Percentiles rank a stretch among this genome's conserved stretches.
phyloP scores from a whole-genome alignment of 1,284 basidiomycete genomes.

The Calocybe gambosa region DNA sequence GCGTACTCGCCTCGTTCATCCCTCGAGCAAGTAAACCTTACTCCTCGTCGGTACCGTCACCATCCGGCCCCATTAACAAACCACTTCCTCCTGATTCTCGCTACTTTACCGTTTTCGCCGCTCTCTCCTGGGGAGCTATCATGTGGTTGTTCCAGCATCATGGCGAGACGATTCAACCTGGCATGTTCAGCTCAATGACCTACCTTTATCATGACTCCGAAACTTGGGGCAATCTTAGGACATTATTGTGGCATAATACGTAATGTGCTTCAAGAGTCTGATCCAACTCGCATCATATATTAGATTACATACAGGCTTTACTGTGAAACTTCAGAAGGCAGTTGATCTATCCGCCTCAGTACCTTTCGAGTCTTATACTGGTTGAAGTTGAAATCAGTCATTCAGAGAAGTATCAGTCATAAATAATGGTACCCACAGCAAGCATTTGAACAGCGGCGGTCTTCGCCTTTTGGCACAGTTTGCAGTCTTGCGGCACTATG shows the following conservation, averaged over 20 bases:
- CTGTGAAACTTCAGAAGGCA: slow-evolving; percentile 25
- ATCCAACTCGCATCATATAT: background rate
- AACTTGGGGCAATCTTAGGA: slow-evolving; percentile 62
- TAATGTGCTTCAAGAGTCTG: slow-evolving; percentile 28
- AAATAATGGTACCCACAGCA: slow-evolving; percentile 33
- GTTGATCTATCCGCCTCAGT: slow-evolving; percentile 30
- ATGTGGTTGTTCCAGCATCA: slow-evolving; percentile 94
- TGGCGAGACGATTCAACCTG: slow-evolving; percentile 86
- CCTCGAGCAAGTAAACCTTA: slow-evolving; percentile 60
- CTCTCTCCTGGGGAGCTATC: slow-evolving; percentile 90
- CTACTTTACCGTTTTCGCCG: slow-evolving; percentile 86
- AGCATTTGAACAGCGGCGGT: slow-evolving; percentile 62
- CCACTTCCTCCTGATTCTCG: slow-evolving; percentile 77
- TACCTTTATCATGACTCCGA: slow-evolving; percentile 82
- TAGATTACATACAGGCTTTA: slow-evolving; percentile 1
- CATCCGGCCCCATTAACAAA: slow-evolving; percentile 40
- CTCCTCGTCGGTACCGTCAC: slow-evolving; percentile 27
- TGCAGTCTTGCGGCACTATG: slow-evolving; percentile 33
- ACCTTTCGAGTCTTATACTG: slow-evolving; percentile 58
- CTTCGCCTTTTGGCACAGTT: slow-evolving; percentile 49
- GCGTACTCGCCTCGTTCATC: slow-evolving; percentile 83
- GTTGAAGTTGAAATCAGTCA: background rate
- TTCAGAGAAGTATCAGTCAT: background rate
- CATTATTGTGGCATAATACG: slow-evolving; percentile 76
- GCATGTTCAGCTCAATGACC: slow-evolving; percentile 83